Percentiles rank a stretch among this genome's conserved stretches.
These are phyloP conservation scores for Blastobotrys raffinosifermentans DNA, from an alignment of 1,139 yeast species.

Conservation along the genomic window DNA sequence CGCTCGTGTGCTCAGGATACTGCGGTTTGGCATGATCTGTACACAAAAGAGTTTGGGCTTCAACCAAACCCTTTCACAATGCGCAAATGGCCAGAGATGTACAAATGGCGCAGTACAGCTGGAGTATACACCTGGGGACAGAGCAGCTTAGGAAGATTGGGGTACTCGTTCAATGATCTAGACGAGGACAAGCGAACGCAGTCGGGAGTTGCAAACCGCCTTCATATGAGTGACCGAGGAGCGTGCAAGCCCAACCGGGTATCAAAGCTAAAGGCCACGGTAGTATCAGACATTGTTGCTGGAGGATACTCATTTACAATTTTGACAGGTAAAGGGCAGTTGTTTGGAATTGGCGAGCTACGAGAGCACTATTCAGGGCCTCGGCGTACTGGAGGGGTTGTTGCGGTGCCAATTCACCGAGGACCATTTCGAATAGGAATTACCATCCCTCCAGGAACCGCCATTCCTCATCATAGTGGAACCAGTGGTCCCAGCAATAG, in stretches of 20 bases:
- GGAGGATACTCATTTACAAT: conserved; percentile 68
- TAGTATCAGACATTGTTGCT: conserved; percentile 52
- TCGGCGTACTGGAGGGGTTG: conserved; percentile 1
- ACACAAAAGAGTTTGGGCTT: conserved; percentile 22
- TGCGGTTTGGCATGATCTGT: conserved; percentile 30
- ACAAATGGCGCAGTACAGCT: conserved; percentile 38
- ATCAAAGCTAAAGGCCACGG: conserved; percentile 32
- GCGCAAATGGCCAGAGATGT: conserved; percentile 47
- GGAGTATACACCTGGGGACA: conserved; percentile 65
- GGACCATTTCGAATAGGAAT: conserved; percentile 14
- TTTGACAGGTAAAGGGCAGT: conserved; percentile 29
- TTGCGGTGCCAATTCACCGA: conserved; percentile 3
- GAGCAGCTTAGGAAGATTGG: conserved; percentile 50
- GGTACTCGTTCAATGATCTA: conserved; percentile 35
- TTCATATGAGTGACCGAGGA: no score
- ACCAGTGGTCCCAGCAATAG: background rate
- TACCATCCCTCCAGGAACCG: conserved; percentile 9
- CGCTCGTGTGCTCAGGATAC: conserved; percentile 19
- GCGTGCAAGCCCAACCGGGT: conserved; percentile 23
- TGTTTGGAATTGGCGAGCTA: conserved; percentile 25
- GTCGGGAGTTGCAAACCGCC: conserved; percentile 5
- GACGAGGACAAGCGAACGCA: conserved; percentile 11
- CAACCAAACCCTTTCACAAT: conserved; percentile 23
- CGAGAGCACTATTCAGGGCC: background rate
- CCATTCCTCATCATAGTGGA: background rate